These are phyloP conservation scores for Dichotomopilus funicola DNA, from an alignment of 2,329 filamentous ascomycete genomes.

Conservation along the genomic window DNA sequence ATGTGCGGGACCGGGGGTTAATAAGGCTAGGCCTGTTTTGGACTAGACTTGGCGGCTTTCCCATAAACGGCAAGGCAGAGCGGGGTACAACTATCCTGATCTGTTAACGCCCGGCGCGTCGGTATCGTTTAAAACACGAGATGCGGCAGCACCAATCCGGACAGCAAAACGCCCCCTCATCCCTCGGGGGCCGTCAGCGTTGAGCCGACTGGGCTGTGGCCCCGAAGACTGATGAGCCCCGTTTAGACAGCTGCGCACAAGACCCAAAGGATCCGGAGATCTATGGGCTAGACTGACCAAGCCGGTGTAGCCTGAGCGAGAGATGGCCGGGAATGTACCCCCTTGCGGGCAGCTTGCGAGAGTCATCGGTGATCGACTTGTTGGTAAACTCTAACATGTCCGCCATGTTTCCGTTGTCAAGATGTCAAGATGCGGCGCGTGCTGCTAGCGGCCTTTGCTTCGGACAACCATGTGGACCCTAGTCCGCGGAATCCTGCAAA, in stretches of 20 bases:
- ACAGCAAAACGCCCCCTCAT: slow-evolving; percentile 5
- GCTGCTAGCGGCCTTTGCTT: background rate
- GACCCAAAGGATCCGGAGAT: background rate
- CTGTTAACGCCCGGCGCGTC: slow-evolving; percentile 3
- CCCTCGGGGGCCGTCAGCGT: background rate
- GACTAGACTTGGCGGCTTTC: slow-evolving; percentile 7
- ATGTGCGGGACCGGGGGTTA: slow-evolving; percentile 12
- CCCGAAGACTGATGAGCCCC: too few relatives aligned
- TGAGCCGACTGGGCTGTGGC: background rate
- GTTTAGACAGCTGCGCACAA: background rate
- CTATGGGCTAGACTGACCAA: background rate
- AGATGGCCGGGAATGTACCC: background rate
- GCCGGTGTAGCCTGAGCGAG: background rate
- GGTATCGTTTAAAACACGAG: slow-evolving; percentile 8
- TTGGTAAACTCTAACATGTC: too few relatives aligned
- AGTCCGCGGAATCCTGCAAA: background rate
- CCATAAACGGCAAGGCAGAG: slow-evolving; percentile 3
- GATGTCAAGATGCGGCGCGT: slow-evolving; percentile 3
- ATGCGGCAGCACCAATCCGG: slow-evolving; percentile 14
- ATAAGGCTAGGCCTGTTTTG: slow-evolving; percentile 8
- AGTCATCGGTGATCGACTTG: too few relatives aligned
- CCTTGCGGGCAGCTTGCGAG: too few relatives aligned
- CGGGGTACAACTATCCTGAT: background rate
- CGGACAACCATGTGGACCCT: slow-evolving; percentile 1
- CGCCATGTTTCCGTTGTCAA: background rate